Evolutionary conservation across 1,139 yeast genomes (phyloP), one percentile per base, ranked within the genome.

Genomic region (Pichia sp.): DNA sequence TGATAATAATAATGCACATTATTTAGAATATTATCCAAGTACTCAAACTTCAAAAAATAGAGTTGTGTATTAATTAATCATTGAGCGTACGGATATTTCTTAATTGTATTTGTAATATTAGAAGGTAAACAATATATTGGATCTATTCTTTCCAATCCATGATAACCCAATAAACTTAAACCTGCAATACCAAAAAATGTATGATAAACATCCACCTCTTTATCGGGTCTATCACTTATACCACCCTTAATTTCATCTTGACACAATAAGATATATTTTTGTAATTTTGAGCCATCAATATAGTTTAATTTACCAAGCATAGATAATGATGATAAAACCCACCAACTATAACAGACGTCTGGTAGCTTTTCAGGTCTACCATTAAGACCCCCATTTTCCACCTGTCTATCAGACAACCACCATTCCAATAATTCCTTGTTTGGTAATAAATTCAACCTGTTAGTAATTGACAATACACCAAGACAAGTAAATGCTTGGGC

Each of bases 291-390:
- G 44, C 74, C 74, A 62, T 89, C 84, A 22, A 95, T 85, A 91
- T 96, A 90, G 56, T 85, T 79, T 29, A 81, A 67, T 56, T 77
- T 80, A 0, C 72, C 79, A 29, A 93, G 72, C 50, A 91, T 84
- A 0, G 87, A 79, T 49, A 93, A 70, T 1, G 93, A 79, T 0
- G 96, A 85, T 44, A 91, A 69, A 8, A 90, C 96, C 99, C 99
- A 93, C 98, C 98, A 95, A 64, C 95, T 84, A 66, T 93, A 93
- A 67, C 99, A 93, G 18, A 88, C 96, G 68, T 93, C 99, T 0
- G 98, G 97, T 29, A 91, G 72, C 67, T 93, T 93, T 58, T 95
- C 96, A 0, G 99, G 99, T 48, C 99, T 78, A 0, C 99, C 99
- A 65, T 93, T 93, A 51, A 93, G 74, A 0, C 99, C 99, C 7